Base-by-base conservation (phyloP, 768 basidiomycete genomes). In the Clitopilus hobsonii region DNA sequence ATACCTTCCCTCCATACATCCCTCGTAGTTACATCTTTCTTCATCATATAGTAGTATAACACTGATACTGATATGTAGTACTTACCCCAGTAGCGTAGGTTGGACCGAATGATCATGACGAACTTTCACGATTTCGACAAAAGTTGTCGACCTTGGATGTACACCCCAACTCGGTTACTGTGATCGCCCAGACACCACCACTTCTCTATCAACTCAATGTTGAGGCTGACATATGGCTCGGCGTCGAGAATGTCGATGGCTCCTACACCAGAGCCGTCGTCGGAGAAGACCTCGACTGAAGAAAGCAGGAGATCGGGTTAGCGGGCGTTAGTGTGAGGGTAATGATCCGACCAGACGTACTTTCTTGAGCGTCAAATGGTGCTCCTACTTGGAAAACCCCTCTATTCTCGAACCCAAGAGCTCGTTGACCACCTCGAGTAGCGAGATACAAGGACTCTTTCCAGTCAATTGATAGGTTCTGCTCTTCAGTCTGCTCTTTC, bases 111-210 rank as follows among this genome's bases (percentile, higher is more conserved):
- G 38, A 41, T 41, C 22, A 45, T 10, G 22, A 45, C 22, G 41
- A 45, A 20, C 22, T 18, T 45, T 45, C 8, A 45, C n/a, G 41
- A 45, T 45, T 45, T 22, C 1, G 6, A 16, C 18, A 27, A 24
- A 32, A 64, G 26, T 18, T 55, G 53, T n/a, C 52, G 32, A 18
- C 92, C 91, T 67, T 91, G 90, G 2, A 94, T 78, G 89, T 91
- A 96, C 68, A 93, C 76, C 2, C 69, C 74, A 1, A 55, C 62
- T 18, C 90, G 78, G 69, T 94, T 94, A 51, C 79, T 75, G 4
- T 63, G 63, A 63, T 90, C 85, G 0, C 93, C 93, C 38, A 88
- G 65, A 61, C 89, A 90, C 91, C 91, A 95, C 94, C 94, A 94
- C 64, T 88, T 91, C 68, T 95, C 94, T 22, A 94, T 60, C 69